phyloP scores from a whole-genome alignment of 202 grass and related monocot genomes.

The Saccharum hybrid region DNA sequence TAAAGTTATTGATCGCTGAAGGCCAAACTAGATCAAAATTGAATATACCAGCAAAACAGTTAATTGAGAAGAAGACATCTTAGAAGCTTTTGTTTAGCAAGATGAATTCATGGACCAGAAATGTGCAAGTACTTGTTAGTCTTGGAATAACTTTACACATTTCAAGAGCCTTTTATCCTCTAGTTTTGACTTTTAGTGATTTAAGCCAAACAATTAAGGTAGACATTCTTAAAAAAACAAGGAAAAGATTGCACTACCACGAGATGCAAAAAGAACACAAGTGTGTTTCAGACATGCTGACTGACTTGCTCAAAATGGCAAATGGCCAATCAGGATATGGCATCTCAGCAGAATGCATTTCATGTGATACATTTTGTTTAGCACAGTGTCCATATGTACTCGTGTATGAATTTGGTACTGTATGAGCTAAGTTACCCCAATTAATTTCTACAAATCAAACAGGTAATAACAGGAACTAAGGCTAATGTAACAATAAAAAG shows the following conservation, averaged over 20 bases:
- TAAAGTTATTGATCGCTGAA: not conserved
- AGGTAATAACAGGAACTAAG: slow-evolving; percentile 25
- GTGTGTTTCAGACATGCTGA: slow-evolving; percentile 28
- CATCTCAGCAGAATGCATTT: slow-evolving; percentile 1
- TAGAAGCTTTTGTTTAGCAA: slow-evolving; percentile 16
- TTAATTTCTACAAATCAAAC: not conserved
- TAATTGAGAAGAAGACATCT: slow-evolving; percentile 14
- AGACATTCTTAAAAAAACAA: not conserved
- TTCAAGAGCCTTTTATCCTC: not conserved
- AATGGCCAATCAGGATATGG: not conserved
- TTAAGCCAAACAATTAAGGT: slow-evolving; percentile 18
- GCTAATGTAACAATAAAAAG: not conserved
- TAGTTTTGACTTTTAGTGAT: slow-evolving; percentile 38
- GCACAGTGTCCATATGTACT: not conserved
- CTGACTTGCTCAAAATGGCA: not conserved
- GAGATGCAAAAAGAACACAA: slow-evolving; percentile 15
- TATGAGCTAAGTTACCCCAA: not conserved
- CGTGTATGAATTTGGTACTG: not conserved
- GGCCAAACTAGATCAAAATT: slow-evolving; percentile 11
- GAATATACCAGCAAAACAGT: slow-evolving; percentile 11
- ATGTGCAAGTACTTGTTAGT: slow-evolving; percentile 11
- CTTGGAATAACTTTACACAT: not conserved
- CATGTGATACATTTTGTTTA: slow-evolving; percentile 21
- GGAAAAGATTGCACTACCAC: not conserved
- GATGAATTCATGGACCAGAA: slow-evolving; percentile 20